Evolutionary conservation across 2,329 filamentous ascomycete species (phyloP).

Genomic region (Colletotrichum paranaense): DNA sequence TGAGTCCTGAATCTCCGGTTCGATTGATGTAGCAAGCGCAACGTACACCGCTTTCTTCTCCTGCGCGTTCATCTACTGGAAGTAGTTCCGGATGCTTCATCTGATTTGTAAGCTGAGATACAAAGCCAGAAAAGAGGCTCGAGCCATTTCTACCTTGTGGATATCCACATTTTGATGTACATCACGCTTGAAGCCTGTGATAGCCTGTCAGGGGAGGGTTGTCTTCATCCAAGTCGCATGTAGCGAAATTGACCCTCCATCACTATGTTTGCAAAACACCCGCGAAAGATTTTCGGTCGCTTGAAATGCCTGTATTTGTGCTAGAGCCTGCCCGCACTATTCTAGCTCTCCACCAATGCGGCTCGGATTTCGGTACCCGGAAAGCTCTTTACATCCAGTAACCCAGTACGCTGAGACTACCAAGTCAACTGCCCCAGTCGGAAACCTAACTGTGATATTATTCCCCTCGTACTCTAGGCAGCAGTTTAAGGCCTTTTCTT

Average conservation of each 20-base stretch:
- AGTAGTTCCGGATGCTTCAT: neutral
- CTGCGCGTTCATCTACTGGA: accelerated
- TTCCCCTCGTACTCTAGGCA: neutral
- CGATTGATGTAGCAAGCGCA: accelerated
- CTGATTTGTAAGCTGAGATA: neutral
- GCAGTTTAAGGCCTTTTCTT: neutral
- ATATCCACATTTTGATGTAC: neutral
- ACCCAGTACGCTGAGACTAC: neutral
- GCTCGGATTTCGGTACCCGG: neutral
- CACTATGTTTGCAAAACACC: neutral
- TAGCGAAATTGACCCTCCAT: neutral
- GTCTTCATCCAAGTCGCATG: neutral
- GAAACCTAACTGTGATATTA: neutral
- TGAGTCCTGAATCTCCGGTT: too few species aligned
- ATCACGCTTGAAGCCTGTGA: neutral
- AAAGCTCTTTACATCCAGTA: neutral
- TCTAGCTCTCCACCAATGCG: neutral
- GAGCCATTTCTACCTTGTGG: too few species aligned
- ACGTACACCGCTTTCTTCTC: neutral
- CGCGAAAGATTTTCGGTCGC: neutral
- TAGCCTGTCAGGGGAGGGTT: too few species aligned
- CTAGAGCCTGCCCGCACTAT: neutral
- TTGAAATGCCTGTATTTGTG: neutral
- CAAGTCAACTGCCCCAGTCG: neutral
- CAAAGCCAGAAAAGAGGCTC: too few species aligned